Percentiles rank a stretch among this genome's conserved stretches.
These are phyloP conservation scores for Glarea lozoyensis DNA, from an alignment of 495 filamentous ascomycete genomes.

Conservation along the genomic window DNA sequence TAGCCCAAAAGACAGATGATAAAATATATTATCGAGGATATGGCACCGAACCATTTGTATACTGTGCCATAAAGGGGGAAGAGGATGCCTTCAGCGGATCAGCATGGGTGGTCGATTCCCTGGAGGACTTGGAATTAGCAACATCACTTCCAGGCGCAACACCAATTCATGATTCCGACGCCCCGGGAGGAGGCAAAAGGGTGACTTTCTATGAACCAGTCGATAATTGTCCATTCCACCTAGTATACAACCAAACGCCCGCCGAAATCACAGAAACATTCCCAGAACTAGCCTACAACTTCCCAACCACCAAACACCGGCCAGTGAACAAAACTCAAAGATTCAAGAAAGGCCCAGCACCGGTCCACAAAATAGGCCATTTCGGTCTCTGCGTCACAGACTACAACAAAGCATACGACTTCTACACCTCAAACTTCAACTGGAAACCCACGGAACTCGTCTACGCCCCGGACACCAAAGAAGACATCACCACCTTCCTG, in stretches of 20 bases:
- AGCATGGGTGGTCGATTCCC: slow-evolving; percentile 44
- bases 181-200: slow-evolving; percentile 48
- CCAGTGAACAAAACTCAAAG: slow-evolving; percentile 37
- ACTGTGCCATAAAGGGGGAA: slow-evolving; percentile 37
- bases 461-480: slow-evolving; percentile 34
- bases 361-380: slow-evolving; percentile 68
- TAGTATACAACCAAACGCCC: slow-evolving; percentile 44
- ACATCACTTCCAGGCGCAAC: slow-evolving; percentile 35
- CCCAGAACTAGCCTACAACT: slow-evolving; percentile 37
- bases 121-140: slow-evolving; percentile 44
- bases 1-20: slow-evolving; percentile 32
- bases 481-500: slow-evolving; percentile 50
- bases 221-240: slow-evolving; percentile 49
- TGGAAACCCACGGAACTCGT: slow-evolving; percentile 48
- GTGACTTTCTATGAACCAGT: slow-evolving; percentile 51
- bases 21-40: slow-evolving; percentile 52
- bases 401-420: slow-evolving; percentile 47
- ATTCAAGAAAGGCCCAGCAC: slow-evolving; percentile 56
- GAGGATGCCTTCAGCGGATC: slow-evolving; percentile 45
- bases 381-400: slow-evolving; percentile 56
- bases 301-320: slow-evolving; percentile 39
- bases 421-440: slow-evolving; percentile 63
- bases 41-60: slow-evolving; percentile 49
- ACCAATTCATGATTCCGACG: slow-evolving; percentile 40
- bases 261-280: slow-evolving; percentile 30